A percentile compares a stretch with the other conserved stretches of the same genome.
These are phyloP conservation scores for Neopestalotiopsis sp. DNA, from an alignment of 2,329 filamentous ascomycete genomes.

Conservation along the genomic window DNA sequence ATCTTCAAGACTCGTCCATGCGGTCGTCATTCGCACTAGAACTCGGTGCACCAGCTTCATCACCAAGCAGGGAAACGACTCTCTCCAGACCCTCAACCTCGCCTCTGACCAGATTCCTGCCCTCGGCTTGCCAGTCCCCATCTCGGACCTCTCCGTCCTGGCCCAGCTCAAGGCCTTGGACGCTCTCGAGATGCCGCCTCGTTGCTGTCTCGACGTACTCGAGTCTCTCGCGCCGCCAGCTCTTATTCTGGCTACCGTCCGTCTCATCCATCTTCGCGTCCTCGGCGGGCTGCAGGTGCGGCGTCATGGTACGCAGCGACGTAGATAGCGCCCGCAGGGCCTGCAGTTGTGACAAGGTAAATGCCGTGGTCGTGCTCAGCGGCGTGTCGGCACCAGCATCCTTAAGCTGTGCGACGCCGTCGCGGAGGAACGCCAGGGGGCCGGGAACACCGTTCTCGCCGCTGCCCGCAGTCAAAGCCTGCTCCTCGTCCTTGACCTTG, in stretches of 20 bases:
- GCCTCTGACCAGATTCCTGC: constrained; percentile 50
- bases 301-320: constrained; percentile 67
- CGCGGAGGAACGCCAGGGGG: constrained; percentile 62
- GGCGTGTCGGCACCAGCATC: constrained; percentile 58
- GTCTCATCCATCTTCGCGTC: constrained; percentile 34
- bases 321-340: constrained; percentile 71
- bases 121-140: constrained; percentile 66
- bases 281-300: constrained; percentile 57
- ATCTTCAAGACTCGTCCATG: constrained; percentile 36
- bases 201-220: constrained; percentile 86
- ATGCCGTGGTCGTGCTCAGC: constrained; percentile 74
- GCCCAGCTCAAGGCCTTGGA: constrained; percentile 70
- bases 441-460: constrained; percentile 20
- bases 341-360: constrained; percentile 83
- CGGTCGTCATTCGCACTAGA: constrained; percentile 3
- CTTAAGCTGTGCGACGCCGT: constrained; percentile 53
- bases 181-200: constrained; percentile 74
- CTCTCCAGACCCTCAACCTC: constrained; percentile 64
- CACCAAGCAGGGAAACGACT: constrained; percentile 51
- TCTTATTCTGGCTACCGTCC: constrained; percentile 41
- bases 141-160: constrained; percentile 65
- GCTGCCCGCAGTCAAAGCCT: constrained; percentile 19
- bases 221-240: constrained; percentile 72
- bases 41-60: constrained; percentile 23
- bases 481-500: constrained; percentile 33